These are phyloP conservation scores for Mikania micrantha DNA, from an alignment of 129 eudicot genomes.

Conservation along the genomic window DNA sequence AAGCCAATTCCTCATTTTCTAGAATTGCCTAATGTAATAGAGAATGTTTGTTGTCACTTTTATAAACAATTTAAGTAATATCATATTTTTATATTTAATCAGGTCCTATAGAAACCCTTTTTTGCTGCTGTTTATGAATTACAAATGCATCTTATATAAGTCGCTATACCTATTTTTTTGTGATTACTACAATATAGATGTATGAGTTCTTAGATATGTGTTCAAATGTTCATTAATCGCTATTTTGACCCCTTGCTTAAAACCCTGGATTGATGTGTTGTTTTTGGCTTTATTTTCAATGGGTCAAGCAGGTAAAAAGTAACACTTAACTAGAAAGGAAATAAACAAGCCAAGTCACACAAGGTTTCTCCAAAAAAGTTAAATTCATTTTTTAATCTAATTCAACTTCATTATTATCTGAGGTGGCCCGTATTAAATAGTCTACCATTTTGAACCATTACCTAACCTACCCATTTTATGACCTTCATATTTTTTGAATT, in stretches of 20 bases:
- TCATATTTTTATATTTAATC: background rate
- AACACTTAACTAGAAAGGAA: background rate
- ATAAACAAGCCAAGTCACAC: background rate
- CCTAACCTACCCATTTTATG: background rate
- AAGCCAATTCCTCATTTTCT: background rate
- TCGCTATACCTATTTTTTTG: too few species aligned
- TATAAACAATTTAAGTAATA: background rate
- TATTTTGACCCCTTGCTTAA: background rate
- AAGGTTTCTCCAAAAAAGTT: background rate
- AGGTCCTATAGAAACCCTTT: constrained; percentile 8
- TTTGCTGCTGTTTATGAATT: background rate
- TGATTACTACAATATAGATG: too few species aligned
- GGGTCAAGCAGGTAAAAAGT: background rate
- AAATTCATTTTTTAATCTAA: background rate
- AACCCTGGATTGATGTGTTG: background rate
- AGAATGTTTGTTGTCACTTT: background rate
- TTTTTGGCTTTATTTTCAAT: background rate
- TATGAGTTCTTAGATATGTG: too few species aligned
- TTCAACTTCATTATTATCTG: background rate
- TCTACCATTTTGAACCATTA: background rate
- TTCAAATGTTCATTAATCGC: background rate
- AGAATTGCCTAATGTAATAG: background rate
- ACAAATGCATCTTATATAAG: background rate
- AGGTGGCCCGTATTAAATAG: background rate
- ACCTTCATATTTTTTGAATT: background rate